A percentile compares a stretch with the other conserved stretches of the same genome.
Evolutionary conservation across 148 eudicot genomes (phyloP).

Genomic region (Selenicereus undatus): DNA sequence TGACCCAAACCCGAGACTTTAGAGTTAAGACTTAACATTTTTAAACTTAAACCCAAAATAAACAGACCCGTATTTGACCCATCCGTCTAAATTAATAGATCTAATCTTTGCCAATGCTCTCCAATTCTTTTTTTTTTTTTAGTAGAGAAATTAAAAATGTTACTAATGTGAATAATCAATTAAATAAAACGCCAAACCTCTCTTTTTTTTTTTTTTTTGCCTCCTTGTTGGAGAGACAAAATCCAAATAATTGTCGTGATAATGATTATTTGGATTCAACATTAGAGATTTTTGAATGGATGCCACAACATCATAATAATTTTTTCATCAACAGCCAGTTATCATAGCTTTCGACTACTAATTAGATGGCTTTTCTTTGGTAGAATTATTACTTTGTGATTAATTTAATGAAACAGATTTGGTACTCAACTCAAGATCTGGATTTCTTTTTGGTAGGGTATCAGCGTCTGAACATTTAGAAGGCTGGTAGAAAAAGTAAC

Average conservation of each 20-base stretch:
- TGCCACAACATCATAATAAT: background rate
- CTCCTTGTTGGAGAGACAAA: background rate
- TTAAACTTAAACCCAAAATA: no score
- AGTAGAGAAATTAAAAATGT: no score
- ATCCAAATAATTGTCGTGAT: background rate
- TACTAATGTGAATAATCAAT: no score
- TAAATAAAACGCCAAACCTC: background rate
- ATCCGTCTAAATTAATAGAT: no score
- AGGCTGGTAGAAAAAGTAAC: background rate
- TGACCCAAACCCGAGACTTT: no score
- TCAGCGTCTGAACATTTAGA: background rate
- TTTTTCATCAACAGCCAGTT: background rate
- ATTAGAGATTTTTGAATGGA: background rate
- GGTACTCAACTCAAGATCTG: background rate
- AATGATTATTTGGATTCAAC: background rate
- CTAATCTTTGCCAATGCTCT: no score
- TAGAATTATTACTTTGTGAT: background rate
- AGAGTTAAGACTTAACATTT: no score
- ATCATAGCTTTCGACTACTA: background rate
- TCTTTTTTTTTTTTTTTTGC: no score
- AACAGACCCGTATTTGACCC: no score
- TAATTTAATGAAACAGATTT: background rate
- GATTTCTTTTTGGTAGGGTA: background rate
- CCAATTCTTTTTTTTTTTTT: no score
- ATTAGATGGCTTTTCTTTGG: background rate